These are phyloP conservation scores for Colletotrichum lindemuthianum DNA, from an alignment of 2,329 filamentous ascomycete species.

Conservation along the genomic window DNA sequence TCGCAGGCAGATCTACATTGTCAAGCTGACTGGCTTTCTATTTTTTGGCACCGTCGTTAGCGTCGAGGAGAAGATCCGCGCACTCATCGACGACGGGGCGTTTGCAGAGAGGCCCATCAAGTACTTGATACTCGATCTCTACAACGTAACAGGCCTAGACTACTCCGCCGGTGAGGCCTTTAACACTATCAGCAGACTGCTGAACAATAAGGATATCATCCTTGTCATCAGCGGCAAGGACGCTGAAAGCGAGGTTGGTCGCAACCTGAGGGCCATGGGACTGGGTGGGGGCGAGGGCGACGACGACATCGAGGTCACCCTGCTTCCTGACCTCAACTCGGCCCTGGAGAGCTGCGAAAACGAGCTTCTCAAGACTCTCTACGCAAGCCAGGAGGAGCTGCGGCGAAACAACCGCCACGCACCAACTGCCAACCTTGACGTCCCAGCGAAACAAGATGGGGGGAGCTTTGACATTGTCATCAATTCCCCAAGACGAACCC, in stretches of 20 bases:
- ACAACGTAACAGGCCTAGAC: constrained; percentile 90
- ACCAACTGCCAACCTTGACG: constrained; percentile 57
- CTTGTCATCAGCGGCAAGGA: constrained; percentile 87
- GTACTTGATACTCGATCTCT: constrained; percentile 89
- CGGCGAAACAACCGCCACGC: constrained; percentile 54
- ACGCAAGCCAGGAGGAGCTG: constrained; percentile 73
- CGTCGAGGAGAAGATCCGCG: constrained; percentile 88
- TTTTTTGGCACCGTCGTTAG: constrained; percentile 98
- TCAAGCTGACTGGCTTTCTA: constrained; percentile 93
- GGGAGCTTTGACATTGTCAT: constrained; percentile 59
- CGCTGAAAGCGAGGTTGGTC: constrained; percentile 78
- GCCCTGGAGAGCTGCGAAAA: constrained; percentile 96
- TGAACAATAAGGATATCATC: constrained; percentile 80
- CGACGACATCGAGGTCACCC: constrained; percentile 76
- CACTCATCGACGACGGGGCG: constrained; percentile 82
- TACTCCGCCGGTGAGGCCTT: constrained; percentile 98
- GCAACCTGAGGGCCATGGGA: constrained; percentile 84
- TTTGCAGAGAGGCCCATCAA: constrained; percentile 84
- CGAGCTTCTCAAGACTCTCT: constrained; percentile 84
- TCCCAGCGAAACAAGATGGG: constrained; percentile 52
- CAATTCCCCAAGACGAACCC: constrained; percentile 82
- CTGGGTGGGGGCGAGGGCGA: constrained; percentile 78
- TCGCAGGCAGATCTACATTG: constrained; percentile 86
- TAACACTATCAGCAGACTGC: constrained; percentile 86
- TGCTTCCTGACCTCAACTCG: constrained; percentile 91